Base-by-base conservation (phyloP, 106 monocot genomes). In the Allium sativum region DNA sequence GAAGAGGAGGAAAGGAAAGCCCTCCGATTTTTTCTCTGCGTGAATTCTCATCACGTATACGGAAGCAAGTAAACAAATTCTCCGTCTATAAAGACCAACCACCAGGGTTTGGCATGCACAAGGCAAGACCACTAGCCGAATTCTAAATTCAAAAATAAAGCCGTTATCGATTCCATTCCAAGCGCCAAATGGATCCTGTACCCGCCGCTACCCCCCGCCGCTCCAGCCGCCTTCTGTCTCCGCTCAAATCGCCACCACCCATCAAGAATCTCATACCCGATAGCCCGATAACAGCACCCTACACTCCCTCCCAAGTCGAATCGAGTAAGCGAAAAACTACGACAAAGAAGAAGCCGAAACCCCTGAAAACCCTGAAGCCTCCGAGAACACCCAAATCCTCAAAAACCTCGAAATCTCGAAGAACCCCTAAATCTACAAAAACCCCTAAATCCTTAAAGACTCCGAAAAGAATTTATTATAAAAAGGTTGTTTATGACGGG, bases 401-500 rank as follows among this genome's bases (percentile, higher is more conserved):
- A n/a, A n/a, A n/a, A n/a, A n/a, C n/a, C n/a, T n/a, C n/a, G n/a
- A n/a, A n/a, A n/a, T n/a, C n/a, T n/a, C n/a, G n/a, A n/a, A n/a
- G n/a, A n/a, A n/a, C n/a, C n/a, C n/a, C n/a, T n/a, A n/a, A n/a
- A n/a, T n/a, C n/a, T n/a, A n/a, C 8, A 12, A 18, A 43, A 15
- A 8, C 9, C 22, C 70, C 43, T 40, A 61, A 19, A 42, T 62
- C 62, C 41, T 46, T 48, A 1, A 41, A 41, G 11, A 21, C 22
- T 0, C 9, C 42, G 10, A 73, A 61, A 58, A 68, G n/a, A 61
- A 59, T 63, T 31, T 79, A 88, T 67, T 98, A 82, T 73, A 80
- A 66, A 72, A 92, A 84, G 59, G 88, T 88, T 20, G 64, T n/a
- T n/a, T 74, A 78, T 20, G 98, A 88, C 18, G n/a, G 92, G 78